Percentiles rank a stretch among this genome's conserved stretches.
Evolutionary conservation across 2,329 filamentous ascomycete genomes (phyloP).

Genomic region (Diaporthe vexans): DNA sequence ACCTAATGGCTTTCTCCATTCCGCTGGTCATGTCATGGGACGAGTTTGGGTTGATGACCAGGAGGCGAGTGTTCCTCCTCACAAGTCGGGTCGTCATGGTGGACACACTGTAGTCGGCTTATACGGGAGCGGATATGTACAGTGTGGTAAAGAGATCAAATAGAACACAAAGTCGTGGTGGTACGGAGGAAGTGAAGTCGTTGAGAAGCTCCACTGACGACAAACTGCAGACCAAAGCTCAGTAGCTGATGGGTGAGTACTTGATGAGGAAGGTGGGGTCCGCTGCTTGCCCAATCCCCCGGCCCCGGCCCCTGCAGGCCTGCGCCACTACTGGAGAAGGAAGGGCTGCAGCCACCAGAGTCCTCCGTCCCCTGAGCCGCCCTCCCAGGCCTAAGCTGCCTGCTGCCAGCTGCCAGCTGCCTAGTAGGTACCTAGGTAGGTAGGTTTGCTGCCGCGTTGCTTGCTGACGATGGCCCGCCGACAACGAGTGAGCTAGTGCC

Average conservation of each 20-base stretch:
- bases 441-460: neutral
- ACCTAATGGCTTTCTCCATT: slow-evolving; percentile 65
- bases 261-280: slow-evolving; percentile 26
- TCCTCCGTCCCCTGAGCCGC: slow-evolving; percentile 1
- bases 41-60: slow-evolving; percentile 86
- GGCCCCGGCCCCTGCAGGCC: neutral
- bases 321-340: slow-evolving; percentile 27
- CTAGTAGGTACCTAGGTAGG: too few species aligned
- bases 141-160: neutral
- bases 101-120: neutral
- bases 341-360: slow-evolving; percentile 18
- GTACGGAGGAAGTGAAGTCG: neutral
- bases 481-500: neutral
- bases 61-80: slow-evolving; percentile 62
- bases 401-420: neutral
- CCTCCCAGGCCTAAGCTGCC: neutral
- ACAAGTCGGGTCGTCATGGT: slow-evolving; percentile 49
- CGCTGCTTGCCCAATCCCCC: neutral
- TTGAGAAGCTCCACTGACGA: neutral
- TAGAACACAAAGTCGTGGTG: neutral
- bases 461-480: slow-evolving; percentile 4
- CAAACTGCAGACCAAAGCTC: neutral
- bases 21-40: slow-evolving; percentile 79
- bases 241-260: neutral
- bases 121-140: neutral